These are phyloP conservation scores for Didymosphaeria variabile DNA, from an alignment of 2,329 filamentous ascomycete species.

Conservation along the genomic window DNA sequence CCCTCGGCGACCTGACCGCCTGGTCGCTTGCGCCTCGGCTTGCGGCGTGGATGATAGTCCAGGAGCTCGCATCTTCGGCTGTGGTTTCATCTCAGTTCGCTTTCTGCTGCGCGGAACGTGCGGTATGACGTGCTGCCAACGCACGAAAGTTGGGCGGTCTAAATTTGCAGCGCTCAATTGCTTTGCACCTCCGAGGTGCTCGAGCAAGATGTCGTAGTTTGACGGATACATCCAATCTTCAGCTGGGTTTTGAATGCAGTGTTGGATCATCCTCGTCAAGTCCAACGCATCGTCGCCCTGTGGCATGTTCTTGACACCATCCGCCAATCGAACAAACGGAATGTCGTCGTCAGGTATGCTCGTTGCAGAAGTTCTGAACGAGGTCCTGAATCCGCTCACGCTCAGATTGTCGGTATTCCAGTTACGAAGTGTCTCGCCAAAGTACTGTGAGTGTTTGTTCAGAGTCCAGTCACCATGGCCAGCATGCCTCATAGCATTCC, in stretches of 20 bases:
- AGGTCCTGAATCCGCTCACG: constrained; percentile 18
- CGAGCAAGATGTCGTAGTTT: constrained; percentile 17
- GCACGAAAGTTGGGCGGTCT: constrained; percentile 11
- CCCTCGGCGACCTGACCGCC: neutral
- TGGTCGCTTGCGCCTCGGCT: neutral
- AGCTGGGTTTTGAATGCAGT: constrained; percentile 13
- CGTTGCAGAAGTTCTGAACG: neutral
- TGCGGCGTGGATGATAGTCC: neutral
- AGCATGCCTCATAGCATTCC: constrained; percentile 29
- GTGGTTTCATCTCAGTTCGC: neutral
- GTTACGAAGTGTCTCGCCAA: neutral
- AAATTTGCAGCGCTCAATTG: neutral
- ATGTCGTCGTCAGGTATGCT: constrained; percentile 3
- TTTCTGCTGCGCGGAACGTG: neutral
- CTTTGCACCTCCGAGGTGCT: constrained; percentile 12
- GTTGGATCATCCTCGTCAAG: constrained; percentile 17
- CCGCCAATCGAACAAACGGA: constrained; percentile 14
- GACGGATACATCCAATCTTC: constrained; percentile 19
- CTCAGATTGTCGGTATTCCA: constrained; percentile 24
- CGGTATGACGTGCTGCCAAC: constrained; percentile 12
- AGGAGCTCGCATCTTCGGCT: neutral
- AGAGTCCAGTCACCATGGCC: constrained; percentile 31
- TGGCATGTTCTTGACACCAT: constrained; percentile 12
- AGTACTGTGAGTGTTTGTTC: constrained; percentile 21
- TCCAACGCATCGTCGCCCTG: constrained; percentile 18